These are phyloP conservation scores for Wickerhamomyces canadensis DNA, from an alignment of 805 yeast species.

Conservation along the genomic window DNA sequence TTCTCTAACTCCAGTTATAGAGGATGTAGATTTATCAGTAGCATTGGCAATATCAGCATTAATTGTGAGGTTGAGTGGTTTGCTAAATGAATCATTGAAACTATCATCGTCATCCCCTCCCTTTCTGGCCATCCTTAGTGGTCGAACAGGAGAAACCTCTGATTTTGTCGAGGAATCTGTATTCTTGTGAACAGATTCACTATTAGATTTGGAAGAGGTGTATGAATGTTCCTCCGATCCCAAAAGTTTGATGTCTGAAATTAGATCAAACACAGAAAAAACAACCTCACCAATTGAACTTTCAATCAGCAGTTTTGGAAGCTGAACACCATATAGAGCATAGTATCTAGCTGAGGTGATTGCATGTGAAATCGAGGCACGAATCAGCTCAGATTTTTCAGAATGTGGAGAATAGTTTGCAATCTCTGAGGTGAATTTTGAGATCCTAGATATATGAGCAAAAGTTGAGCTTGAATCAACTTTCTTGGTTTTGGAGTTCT, in stretches of 20 bases:
- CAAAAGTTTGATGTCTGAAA: slow-evolving; percentile 46
- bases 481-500: slow-evolving; percentile 14
- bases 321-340: slow-evolving; percentile 52
- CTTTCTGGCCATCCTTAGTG: slow-evolving; percentile 62
- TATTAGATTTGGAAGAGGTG: too few species aligned
- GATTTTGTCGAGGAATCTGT: not conserved
- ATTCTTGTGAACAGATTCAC: not conserved
- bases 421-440: slow-evolving; percentile 31
- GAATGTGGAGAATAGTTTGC: slow-evolving; percentile 25
- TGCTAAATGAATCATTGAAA: slow-evolving; percentile 12
- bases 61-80: slow-evolving; percentile 15
- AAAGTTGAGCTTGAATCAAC: slow-evolving; percentile 34
- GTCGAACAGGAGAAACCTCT: slow-evolving; percentile 51
- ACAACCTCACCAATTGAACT: slow-evolving; percentile 72
- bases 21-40: slow-evolving; percentile 2
- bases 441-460: slow-evolving; percentile 44
- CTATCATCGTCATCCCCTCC: slow-evolving; percentile 24
- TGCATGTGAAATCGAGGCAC: slow-evolving; percentile 66
- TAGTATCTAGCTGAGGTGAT: slow-evolving; percentile 75
- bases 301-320: slow-evolving; percentile 69
- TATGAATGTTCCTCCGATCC: slow-evolving; percentile 1
- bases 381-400: slow-evolving; percentile 43
- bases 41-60: slow-evolving; percentile 15
- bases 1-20: not conserved
- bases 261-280: slow-evolving; percentile 56